Evolutionary conservation across 352 stramenopile species (phyloP).

Genomic region (Pythium plurisporium): DNA sequence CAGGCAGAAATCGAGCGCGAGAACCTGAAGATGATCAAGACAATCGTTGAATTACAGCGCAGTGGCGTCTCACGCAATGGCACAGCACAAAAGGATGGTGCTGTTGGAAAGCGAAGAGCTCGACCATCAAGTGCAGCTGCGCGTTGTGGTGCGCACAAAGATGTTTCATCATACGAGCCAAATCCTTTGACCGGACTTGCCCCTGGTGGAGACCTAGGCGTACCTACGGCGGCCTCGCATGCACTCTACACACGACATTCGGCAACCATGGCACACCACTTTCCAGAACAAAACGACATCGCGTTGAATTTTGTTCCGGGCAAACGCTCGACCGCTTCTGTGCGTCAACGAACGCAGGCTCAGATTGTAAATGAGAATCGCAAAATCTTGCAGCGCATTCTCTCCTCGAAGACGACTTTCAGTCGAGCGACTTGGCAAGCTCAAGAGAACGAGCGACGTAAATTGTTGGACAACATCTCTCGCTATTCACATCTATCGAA

Average conservation of each 20-base stretch:
- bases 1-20: slow-evolving; percentile 54
- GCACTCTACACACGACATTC: slow-evolving; percentile 39
- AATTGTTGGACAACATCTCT: slow-evolving; percentile 42
- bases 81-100: neutral
- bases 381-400: slow-evolving; percentile 41
- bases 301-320: slow-evolving; percentile 35
- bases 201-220: slow-evolving; percentile 15
- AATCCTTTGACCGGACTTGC: slow-evolving; percentile 1
- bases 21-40: slow-evolving; percentile 57
- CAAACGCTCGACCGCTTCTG: slow-evolving; percentile 8
- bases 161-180: neutral
- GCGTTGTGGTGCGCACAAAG: neutral
- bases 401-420: slow-evolving; percentile 39
- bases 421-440: slow-evolving; percentile 31
- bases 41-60: slow-evolving; percentile 44
- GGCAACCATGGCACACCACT: slow-evolving; percentile 47
- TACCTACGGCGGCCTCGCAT: slow-evolving; percentile 34
- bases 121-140: slow-evolving; percentile 1
- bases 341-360: slow-evolving; percentile 28
- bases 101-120: neutral
- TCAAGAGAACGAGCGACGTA: slow-evolving; percentile 38
- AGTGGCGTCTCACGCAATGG: neutral
- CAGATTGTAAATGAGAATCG: slow-evolving; percentile 53
- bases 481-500: slow-evolving; percentile 19
- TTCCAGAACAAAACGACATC: slow-evolving; percentile 39